A percentile compares a stretch with the other conserved stretches of the same genome.
These are phyloP conservation scores for Aspergillus carlsbadensis DNA, from an alignment of 495 filamentous ascomycete genomes.

Conservation along the genomic window DNA sequence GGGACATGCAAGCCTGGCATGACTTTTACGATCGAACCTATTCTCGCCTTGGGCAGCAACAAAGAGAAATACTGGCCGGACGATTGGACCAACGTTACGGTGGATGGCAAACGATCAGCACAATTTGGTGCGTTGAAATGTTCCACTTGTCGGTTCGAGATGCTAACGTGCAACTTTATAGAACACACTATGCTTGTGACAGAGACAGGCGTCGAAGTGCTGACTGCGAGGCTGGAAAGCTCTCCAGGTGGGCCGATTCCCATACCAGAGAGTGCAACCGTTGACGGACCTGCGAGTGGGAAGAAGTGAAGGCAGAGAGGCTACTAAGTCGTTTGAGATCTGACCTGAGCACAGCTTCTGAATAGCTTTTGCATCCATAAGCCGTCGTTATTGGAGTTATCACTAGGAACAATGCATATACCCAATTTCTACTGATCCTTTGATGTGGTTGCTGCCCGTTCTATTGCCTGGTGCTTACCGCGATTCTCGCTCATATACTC, in stretches of 20 bases:
- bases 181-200: constrained; percentile 95
- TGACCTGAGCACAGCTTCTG: too few species aligned
- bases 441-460: too few species aligned
- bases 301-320: too few species aligned
- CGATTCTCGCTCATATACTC: too few species aligned
- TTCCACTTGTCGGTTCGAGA: background rate
- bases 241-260: constrained; percentile 85
- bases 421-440: too few species aligned
- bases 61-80: constrained; percentile 85
- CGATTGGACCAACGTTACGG: constrained; percentile 84
- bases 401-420: too few species aligned
- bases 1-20: constrained; percentile 82
- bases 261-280: too few species aligned
- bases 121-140: constrained; percentile 55
- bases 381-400: too few species aligned
- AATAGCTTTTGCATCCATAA: too few species aligned
- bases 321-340: too few species aligned
- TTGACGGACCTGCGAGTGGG: too few species aligned
- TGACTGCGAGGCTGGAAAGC: constrained; percentile 76
- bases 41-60: constrained; percentile 79
- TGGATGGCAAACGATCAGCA: constrained; percentile 76
- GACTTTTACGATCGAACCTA: constrained; percentile 92
- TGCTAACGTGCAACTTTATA: background rate
- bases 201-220: constrained; percentile 85
- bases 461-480: too few species aligned